Percentiles rank a stretch among this genome's conserved stretches.
Evolutionary conservation across 768 basidiomycete genomes (phyloP).

Genomic region (Pleurotus platypus): DNA sequence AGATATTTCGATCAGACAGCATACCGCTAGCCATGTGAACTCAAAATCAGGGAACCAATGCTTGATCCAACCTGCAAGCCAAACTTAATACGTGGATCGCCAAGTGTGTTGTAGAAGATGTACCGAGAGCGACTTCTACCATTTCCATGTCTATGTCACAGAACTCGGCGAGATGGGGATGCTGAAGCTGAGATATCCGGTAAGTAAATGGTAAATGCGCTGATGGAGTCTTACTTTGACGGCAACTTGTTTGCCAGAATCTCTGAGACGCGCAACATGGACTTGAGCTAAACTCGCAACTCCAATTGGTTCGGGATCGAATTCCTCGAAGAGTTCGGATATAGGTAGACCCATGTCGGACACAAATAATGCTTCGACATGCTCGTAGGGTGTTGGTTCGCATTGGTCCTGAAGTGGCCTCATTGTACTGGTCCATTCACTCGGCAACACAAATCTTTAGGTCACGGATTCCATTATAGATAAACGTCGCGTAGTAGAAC

Average conservation of each 20-base stretch:
- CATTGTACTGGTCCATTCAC: slow-evolving; percentile 52
- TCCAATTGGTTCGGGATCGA: slow-evolving; percentile 86
- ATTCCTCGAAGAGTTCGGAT: slow-evolving; percentile 76
- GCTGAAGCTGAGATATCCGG: slow-evolving; percentile 58
- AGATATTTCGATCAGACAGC: slow-evolving; percentile 9
- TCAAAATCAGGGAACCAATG: slow-evolving; percentile 95
- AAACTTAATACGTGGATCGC: slow-evolving; percentile 1
- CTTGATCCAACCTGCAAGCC: slow-evolving; percentile 70
- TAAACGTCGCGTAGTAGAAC: not conserved
- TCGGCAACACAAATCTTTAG: slow-evolving; percentile 38
- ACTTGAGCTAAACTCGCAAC: slow-evolving; percentile 97
- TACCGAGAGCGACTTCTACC: slow-evolving; percentile 72
- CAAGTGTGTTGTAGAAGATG: slow-evolving; percentile 11
- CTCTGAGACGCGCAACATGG: slow-evolving; percentile 73
- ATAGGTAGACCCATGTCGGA: slow-evolving; percentile 75
- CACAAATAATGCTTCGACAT: slow-evolving; percentile 71
- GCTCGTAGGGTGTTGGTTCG: slow-evolving; percentile 80
- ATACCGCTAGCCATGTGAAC: slow-evolving; percentile 83
- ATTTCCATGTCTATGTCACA: slow-evolving; percentile 87
- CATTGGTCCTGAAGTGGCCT: slow-evolving; percentile 84
- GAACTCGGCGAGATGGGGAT: slow-evolving; percentile 91
- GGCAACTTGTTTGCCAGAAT: slow-evolving; percentile 74
- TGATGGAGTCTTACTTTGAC: slow-evolving; percentile 60
- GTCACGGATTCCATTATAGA: not conserved
- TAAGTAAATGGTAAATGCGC: slow-evolving; percentile 10